These are phyloP conservation scores for Aspergillus bridgeri DNA, from an alignment of 495 filamentous ascomycete species.

Conservation along the genomic window DNA sequence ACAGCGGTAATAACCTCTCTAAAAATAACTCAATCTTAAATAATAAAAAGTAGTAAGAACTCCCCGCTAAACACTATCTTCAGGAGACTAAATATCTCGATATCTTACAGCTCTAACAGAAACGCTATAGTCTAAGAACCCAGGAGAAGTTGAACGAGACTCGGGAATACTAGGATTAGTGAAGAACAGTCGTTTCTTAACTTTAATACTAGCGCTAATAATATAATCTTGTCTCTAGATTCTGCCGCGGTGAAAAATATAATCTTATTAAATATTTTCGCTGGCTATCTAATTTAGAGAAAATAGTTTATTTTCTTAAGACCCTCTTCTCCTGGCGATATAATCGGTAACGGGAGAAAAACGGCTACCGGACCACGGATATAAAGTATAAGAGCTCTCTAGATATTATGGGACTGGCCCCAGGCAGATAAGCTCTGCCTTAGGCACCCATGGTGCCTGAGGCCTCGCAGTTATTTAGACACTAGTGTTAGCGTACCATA, in stretches of 20 bases:
- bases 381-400: conserved; percentile 24
- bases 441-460: no score
- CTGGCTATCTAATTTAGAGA: conserved; percentile 26
- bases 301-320: conserved; percentile 30
- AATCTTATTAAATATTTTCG: conserved; percentile 22
- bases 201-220: no score
- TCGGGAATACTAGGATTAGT: conserved; percentile 27
- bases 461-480: no score
- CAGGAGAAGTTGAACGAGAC: conserved; percentile 25
- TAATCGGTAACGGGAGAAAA: conserved; percentile 31
- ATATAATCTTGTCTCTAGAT: no score
- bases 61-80: conserved; percentile 22
- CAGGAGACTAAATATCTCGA: conserved; percentile 25
- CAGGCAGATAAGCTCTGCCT: no score
- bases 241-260: conserved; percentile 3
- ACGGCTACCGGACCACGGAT: conserved; percentile 19
- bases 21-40: conserved; percentile 23
- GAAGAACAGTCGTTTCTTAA: no score
- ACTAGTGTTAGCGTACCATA: no score
- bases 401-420: no score
- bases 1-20: conserved; percentile 15
- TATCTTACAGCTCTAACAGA: conserved; percentile 28
- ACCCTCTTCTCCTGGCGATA: conserved; percentile 31
- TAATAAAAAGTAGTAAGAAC: conserved; percentile 25
- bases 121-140: conserved; percentile 25